Evolutionary conservation across 2,329 filamentous ascomycete species (phyloP).

Genomic region (Thielaviopsis cerberus): DNA sequence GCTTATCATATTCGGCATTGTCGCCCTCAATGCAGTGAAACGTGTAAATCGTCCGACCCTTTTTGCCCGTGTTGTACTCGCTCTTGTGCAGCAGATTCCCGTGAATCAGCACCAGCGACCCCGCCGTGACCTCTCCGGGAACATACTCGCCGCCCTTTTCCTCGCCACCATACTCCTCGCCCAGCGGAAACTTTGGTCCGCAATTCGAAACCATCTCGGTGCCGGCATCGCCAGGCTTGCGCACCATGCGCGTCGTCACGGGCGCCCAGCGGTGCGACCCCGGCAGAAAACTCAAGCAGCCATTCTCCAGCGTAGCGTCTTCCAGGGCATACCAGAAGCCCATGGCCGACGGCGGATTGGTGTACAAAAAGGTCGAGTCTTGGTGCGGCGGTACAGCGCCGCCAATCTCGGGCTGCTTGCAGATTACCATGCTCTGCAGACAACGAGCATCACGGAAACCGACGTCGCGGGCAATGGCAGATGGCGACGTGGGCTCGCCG

Average conservation of each 20-base stretch:
- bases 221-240: slow-evolving; percentile 33
- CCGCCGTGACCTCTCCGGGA: slow-evolving; percentile 74
- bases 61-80: slow-evolving; percentile 71
- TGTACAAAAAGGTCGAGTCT: slow-evolving; percentile 85
- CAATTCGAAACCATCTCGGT: slow-evolving; percentile 57
- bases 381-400: slow-evolving; percentile 81
- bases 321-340: slow-evolving; percentile 97
- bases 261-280: slow-evolving; percentile 62
- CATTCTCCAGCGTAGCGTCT: slow-evolving; percentile 72
- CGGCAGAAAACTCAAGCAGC: slow-evolving; percentile 69
- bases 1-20: slow-evolving; percentile 53
- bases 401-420: slow-evolving; percentile 93
- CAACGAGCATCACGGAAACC: slow-evolving; percentile 58
- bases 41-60: slow-evolving; percentile 87
- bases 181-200: slow-evolving; percentile 43
- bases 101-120: slow-evolving; percentile 81
- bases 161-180: slow-evolving; percentile 24
- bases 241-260: slow-evolving; percentile 57
- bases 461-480: slow-evolving; percentile 48
- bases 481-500: slow-evolving; percentile 26
- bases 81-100: slow-evolving; percentile 93
- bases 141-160: slow-evolving; percentile 40
- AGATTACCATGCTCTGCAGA: slow-evolving; percentile 94
- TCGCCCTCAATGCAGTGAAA: slow-evolving; percentile 90
- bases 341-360: slow-evolving; percentile 68